Percentiles rank a stretch among this genome's conserved stretches.
These are phyloP conservation scores for Haematococcus lacustris DNA, from an alignment of 139 green algal genomes.

Conservation along the genomic window DNA sequence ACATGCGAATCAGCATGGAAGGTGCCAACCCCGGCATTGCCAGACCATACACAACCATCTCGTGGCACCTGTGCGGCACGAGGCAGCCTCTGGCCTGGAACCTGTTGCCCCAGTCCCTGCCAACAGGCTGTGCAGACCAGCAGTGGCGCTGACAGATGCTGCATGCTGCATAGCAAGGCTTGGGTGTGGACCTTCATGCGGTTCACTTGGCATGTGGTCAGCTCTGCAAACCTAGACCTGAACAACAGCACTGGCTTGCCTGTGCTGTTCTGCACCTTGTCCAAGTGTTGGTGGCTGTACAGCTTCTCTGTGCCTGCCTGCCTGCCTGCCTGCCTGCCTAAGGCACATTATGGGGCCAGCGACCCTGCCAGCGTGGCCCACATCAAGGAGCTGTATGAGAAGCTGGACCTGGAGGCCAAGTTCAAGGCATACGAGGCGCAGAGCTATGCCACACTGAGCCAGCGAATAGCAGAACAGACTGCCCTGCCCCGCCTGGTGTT, in stretches of 20 bases:
- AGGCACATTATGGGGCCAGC: constrained; percentile 86
- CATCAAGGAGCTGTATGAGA: constrained; percentile 86
- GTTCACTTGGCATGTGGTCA: not conserved
- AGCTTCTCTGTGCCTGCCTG: not conserved
- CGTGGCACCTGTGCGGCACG: not conserved
- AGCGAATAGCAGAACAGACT: constrained; percentile 71
- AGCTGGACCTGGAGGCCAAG: constrained; percentile 73
- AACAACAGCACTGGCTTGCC: not conserved
- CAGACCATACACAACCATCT: not conserved
- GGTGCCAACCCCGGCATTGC: not conserved
- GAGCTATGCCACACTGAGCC: constrained; percentile 46
- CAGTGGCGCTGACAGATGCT: not conserved
- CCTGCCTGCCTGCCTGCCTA: not conserved
- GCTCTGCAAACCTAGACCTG: not conserved
- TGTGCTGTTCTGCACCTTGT: not conserved
- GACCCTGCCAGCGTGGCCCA: constrained; percentile 57
- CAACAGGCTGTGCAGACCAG: too few species aligned
- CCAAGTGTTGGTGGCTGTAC: not conserved
- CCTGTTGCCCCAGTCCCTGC: too few species aligned
- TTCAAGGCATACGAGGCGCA: constrained; percentile 85
- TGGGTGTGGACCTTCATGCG: not conserved
- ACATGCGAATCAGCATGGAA: not conserved
- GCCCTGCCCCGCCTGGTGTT: constrained; percentile 79
- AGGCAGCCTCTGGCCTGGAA: not conserved
- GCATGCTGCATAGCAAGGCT: not conserved